Conservation (phyloP, 345 rosid genomes). For the Tarenaya hassleriana region DNA sequence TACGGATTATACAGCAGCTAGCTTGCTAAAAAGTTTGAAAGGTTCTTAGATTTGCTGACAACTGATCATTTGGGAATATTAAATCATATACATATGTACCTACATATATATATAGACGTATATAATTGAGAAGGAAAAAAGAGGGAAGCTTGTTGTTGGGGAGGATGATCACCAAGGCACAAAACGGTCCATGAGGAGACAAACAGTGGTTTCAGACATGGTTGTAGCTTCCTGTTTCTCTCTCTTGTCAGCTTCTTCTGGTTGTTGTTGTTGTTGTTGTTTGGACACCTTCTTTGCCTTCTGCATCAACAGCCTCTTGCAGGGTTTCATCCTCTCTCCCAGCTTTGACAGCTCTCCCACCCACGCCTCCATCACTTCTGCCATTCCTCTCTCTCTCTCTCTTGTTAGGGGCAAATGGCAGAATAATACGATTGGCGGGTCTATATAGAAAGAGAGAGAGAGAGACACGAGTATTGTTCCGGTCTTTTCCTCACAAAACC, state of each 20-base stretch:
- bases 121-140: slow-evolving; percentile 1
- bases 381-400: slow-evolving; percentile 42
- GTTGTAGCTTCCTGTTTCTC: slow-evolving; percentile 32
- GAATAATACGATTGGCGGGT: slow-evolving; percentile 5
- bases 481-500: too few species aligned
- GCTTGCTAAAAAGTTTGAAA: too few species aligned
- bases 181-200: slow-evolving; percentile 78
- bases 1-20: too few species aligned
- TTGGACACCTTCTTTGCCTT: slow-evolving; percentile 17
- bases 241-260: slow-evolving; percentile 25
- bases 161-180: slow-evolving; percentile 68
- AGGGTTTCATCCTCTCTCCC: slow-evolving; percentile 36
- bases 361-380: slow-evolving; percentile 47
- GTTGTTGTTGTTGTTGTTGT: slow-evolving; percentile 20
- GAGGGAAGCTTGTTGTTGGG: too few species aligned
- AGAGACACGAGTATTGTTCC: too few species aligned
- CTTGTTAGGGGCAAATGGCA: slow-evolving; percentile 16
- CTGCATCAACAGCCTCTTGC: slow-evolving; percentile 26
- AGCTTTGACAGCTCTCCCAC: slow-evolving; percentile 51
- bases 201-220: slow-evolving; percentile 62
- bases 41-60: too few species aligned
- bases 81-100: slow-evolving; percentile 9
- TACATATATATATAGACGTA: background rate
- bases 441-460: slow-evolving; percentile 13
- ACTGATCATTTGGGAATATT: too few species aligned